Evolutionary conservation across 2,329 filamentous ascomycete species (phyloP), one percentile per base, ranked within the genome.

Genomic region (Colletotrichum sp.): DNA sequence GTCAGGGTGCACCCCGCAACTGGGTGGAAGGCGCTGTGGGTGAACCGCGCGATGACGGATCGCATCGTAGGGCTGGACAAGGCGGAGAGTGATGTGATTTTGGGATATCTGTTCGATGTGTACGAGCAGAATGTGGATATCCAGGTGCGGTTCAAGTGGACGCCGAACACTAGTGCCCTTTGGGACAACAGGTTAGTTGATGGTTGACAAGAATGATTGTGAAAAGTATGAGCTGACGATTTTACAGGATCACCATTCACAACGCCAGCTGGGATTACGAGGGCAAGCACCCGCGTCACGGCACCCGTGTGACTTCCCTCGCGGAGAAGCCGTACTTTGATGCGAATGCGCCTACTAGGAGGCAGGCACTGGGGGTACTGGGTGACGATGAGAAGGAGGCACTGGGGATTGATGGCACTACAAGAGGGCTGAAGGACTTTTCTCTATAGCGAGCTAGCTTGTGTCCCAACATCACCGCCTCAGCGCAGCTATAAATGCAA

Each of bases 241-340:
- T 26, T 49, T 16, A 4, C 2, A 91, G 92, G 52, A 93, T 94
- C 75, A 94, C 94, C 0, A 95, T 95, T 49, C 93, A 95, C 79
- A 95, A 94, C 77, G 93, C 93, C 0, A 93, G 90, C 79, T 95
- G 93, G 92, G 93, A 95, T 78, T 95, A 95, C 80, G 92, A 90
- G 39, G 92, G 92, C 2, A 88, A 86, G 24, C 87, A 94, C 80
- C 92, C 93, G 0, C 87, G 94, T 52, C 94, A 95, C 81, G 94
- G 94, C 4, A 95, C 93, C 0, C 87, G 94, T 32, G 93, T 95
- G 5, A 95, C 93, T 0, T 87, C 92, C 9, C 83, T 95, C 68
- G 94, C 92, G 0, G 94, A 95, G 85, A 92, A 92, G 86, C 94
- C 94, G 0, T 93, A 89, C 79, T 95, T 94, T 79, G 89, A 94